Conservation (phyloP, 2,329 filamentous ascomycete species). For the Periconia sp. region DNA sequence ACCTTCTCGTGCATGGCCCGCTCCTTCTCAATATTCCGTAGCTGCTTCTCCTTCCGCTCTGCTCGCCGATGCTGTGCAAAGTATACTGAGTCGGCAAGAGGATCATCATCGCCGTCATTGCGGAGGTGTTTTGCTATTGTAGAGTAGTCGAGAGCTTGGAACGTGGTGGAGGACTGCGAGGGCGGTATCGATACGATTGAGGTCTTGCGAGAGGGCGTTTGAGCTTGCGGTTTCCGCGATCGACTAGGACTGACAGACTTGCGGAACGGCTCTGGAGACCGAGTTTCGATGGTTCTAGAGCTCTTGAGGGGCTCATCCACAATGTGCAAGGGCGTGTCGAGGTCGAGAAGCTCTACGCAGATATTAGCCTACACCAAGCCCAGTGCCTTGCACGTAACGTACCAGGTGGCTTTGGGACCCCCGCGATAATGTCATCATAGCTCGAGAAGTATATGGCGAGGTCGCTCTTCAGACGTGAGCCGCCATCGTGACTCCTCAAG, state of each 20-base stretch:
- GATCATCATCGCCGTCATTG: conserved; percentile 52
- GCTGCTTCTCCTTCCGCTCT: conserved; percentile 70
- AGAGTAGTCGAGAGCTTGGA: conserved; percentile 52
- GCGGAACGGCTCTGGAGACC: conserved; percentile 25
- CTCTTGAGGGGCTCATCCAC: conserved; percentile 61
- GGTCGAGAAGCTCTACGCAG: conserved; percentile 69
- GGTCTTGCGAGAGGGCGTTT: conserved; percentile 20
- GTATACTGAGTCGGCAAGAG: conserved; percentile 62
- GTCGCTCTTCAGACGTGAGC: conserved; percentile 87
- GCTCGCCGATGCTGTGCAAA: conserved; percentile 65
- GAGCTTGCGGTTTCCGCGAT: conserved; percentile 28
- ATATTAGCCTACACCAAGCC: conserved; percentile 21
- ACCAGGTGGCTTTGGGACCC: conserved; percentile 81
- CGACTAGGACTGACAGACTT: conserved; percentile 32
- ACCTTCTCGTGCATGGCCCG: conserved; percentile 70
- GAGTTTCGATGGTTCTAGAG: conserved; percentile 24
- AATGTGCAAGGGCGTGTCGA: conserved; percentile 76
- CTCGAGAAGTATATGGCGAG: conserved; percentile 89
- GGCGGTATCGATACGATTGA: conserved; percentile 19
- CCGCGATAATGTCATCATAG: conserved; percentile 92
- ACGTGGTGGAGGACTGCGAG: conserved; percentile 37
- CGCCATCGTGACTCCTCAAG: conserved; percentile 82
- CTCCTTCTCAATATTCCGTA: conserved; percentile 71
- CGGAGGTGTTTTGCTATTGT: conserved; percentile 42
- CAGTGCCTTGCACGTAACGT: conserved; percentile 38